These are phyloP conservation scores for Penicillium crystallinum DNA, from an alignment of 495 filamentous ascomycete genomes.

Conservation along the genomic window DNA sequence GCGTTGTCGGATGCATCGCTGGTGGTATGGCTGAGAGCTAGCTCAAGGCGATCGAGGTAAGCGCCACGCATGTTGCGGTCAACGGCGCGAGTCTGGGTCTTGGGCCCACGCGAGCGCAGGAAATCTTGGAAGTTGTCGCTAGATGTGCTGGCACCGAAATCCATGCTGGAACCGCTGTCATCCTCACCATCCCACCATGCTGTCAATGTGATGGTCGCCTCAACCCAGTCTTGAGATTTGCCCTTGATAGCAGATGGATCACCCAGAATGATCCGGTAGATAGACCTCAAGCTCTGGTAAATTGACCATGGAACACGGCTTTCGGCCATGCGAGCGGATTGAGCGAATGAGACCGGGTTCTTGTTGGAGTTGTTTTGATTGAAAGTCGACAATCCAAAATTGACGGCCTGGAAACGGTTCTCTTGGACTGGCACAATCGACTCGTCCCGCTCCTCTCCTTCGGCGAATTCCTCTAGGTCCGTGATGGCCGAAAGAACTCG, in stretches of 20 bases:
- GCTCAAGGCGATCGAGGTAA: slow-evolving; percentile 49
- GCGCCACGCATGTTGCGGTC: slow-evolving; percentile 44
- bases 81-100: slow-evolving; percentile 23
- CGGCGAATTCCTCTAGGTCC: slow-evolving; percentile 67
- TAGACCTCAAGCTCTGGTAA: slow-evolving; percentile 67
- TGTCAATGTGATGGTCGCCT: slow-evolving; percentile 72
- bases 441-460: slow-evolving; percentile 54
- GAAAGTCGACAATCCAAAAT: slow-evolving; percentile 44
- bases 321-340: slow-evolving; percentile 67
- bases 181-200: slow-evolving; percentile 86
- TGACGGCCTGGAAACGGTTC: slow-evolving; percentile 43
- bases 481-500: slow-evolving; percentile 58
- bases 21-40: slow-evolving; percentile 47
- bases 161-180: slow-evolving; percentile 29
- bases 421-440: slow-evolving; percentile 24
- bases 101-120: slow-evolving; percentile 23
- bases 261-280: slow-evolving; percentile 75
- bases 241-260: slow-evolving; percentile 62
- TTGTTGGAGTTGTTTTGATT: slow-evolving; percentile 23
- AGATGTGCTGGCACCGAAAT: slow-evolving; percentile 21
- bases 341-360: slow-evolving; percentile 43
- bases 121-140: slow-evolving; percentile 19
- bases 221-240: slow-evolving; percentile 75
- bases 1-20: slow-evolving; percentile 39
- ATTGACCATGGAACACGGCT: slow-evolving; percentile 82